Evolutionary conservation across 2,329 filamentous ascomycete species (phyloP).

Genomic region (Clarireedia sp.): DNA sequence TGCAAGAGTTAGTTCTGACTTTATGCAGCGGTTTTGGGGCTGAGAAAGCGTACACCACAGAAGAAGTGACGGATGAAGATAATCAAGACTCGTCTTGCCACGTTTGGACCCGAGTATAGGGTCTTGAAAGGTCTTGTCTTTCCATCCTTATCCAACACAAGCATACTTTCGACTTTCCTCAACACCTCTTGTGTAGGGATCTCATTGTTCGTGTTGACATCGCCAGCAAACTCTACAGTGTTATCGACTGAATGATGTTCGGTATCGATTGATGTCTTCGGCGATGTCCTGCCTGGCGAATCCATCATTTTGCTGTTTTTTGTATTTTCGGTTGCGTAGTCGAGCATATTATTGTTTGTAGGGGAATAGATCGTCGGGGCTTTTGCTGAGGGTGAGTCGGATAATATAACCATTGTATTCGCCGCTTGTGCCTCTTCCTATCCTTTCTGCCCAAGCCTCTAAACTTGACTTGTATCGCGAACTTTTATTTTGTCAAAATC

Average conservation of each 20-base stretch:
- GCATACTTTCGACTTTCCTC: slow-evolving; percentile 38
- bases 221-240: slow-evolving; percentile 47
- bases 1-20: not conserved
- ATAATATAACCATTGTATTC: slow-evolving; percentile 5
- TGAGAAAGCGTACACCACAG: slow-evolving; percentile 27
- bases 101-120: slow-evolving; percentile 29
- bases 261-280: slow-evolving; percentile 13
- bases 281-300: not conserved
- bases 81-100: slow-evolving; percentile 27
- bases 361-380: not conserved
- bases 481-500: too few relatives aligned
- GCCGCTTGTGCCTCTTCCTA: too few relatives aligned
- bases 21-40: not conserved
- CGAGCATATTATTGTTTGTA: not conserved
- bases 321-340: not conserved
- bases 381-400: not conserved
- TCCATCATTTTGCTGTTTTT: not conserved
- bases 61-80: slow-evolving; percentile 34
- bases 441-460: too few relatives aligned
- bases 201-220: slow-evolving; percentile 47
- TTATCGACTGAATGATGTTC: slow-evolving; percentile 12
- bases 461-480: too few relatives aligned
- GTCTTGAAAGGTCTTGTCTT: slow-evolving; percentile 27
- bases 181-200: slow-evolving; percentile 44
- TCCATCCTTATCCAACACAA: slow-evolving; percentile 27